Evolutionary conservation across 2,329 filamentous ascomycete species (phyloP), one percentile per base, ranked within the genome.

Genomic region (Exophiala sideris): DNA sequence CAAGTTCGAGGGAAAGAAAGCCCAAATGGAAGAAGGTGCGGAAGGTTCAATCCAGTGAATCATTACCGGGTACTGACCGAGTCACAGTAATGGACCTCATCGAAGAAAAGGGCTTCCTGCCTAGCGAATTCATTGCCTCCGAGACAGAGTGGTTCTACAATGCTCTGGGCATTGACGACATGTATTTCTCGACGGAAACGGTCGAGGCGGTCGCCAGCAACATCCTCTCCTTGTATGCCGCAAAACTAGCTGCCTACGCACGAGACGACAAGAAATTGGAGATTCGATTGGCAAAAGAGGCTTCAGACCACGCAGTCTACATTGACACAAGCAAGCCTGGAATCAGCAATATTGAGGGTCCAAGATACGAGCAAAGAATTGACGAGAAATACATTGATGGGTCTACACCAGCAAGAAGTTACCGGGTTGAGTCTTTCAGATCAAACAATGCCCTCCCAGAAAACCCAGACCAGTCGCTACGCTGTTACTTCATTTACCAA

Each of bases 401-500:
- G 66, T 86, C 85, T 35, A 86, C 76, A 50, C 80, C 82, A 21
- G 79, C 79, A 65, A 86, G 87, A 70, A 84, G 84, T 64, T 99
- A 95, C 78, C 89, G 94, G 48, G 90, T 99, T 33, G 94, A 99
- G 79, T 96, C 92, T 18, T 99, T 99, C 83, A 86, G 94, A 58
- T 96, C 94, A 2, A 86, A 88, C 3, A 91, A 88, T 59, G 84
- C 86, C 32, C 79, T 97, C 39, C 89, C 89, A 7, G 80, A 78
- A 55, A 81, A 83, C 57, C 85, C 87, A 52, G 87, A 91, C 67
- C 85, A 92, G 54, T 89, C 92, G 50, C 79, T 99, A 52, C 88
- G 94, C 59, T 99, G 94, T 78, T 99, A 99, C 78, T 99, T 99
- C 70, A 91, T 99, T 64, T 99, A 99, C 78, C 89, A 96, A 73